Conservation (phyloP, 768 basidiomycete genomes). For the Paxillus ammoniavirescens region DNA sequence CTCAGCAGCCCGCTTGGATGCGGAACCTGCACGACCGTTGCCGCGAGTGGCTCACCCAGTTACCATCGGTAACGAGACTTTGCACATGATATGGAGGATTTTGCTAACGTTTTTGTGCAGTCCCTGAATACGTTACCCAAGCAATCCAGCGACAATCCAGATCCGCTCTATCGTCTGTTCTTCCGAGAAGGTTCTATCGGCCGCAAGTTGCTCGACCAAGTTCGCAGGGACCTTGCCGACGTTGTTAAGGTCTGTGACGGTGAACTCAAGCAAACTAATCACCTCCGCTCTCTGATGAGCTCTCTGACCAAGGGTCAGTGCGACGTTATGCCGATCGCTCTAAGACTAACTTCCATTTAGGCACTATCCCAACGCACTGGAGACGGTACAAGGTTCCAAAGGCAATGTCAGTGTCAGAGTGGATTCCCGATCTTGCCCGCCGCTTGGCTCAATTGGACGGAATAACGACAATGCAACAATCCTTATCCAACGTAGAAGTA, state of each 20-base stretch:
- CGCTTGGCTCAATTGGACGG: conserved; percentile 82
- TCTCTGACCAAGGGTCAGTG: conserved; percentile 79
- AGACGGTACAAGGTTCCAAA: conserved; percentile 84
- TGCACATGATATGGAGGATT: background rate
- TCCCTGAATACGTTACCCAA: conserved; percentile 63
- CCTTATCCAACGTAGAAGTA: conserved; percentile 69
- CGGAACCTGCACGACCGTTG: conserved; percentile 77
- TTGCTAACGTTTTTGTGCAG: conserved; percentile 35
- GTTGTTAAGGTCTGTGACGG: conserved; percentile 85
- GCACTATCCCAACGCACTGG: conserved; percentile 88
- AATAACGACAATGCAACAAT: conserved; percentile 54
- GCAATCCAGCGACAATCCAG: conserved; percentile 67
- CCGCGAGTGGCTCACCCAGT: conserved; percentile 73
- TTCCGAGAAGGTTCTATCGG: conserved; percentile 84
- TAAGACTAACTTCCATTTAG: conserved; percentile 39
- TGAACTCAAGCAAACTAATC: conserved; percentile 92
- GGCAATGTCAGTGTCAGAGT: conserved; percentile 77
- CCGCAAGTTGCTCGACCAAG: conserved; percentile 69
- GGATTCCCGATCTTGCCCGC: conserved; percentile 79
- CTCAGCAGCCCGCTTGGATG: conserved; percentile 96
- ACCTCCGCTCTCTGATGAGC: conserved; percentile 88
- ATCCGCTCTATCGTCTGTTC: conserved; percentile 88
- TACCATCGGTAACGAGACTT: conserved; percentile 63
- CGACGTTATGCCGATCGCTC: background rate
- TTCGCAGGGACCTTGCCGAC: conserved; percentile 78